A percentile compares a stretch with the other conserved stretches of the same genome.
Conservation (phyloP, 2,329 filamentous ascomycete genomes). For the Phialocephala subalpina region DNA sequence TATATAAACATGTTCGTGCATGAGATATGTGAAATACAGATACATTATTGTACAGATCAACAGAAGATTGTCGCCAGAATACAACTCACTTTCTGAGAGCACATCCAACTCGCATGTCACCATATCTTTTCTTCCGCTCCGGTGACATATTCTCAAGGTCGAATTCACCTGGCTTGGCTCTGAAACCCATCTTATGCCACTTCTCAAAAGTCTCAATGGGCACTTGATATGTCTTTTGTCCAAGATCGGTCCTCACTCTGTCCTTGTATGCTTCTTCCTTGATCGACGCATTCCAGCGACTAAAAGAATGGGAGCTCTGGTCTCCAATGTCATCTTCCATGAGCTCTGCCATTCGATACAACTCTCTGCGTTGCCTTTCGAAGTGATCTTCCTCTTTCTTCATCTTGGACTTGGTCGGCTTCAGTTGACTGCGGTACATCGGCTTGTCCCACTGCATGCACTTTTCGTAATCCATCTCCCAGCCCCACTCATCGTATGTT, state of each 20-base stretch:
- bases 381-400: background rate
- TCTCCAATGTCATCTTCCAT: slow-evolving; percentile 3
- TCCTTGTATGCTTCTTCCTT: slow-evolving; percentile 9
- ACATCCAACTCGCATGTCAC: background rate
- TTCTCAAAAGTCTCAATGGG: background rate
- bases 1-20: too few species aligned
- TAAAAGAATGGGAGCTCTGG: too few species aligned
- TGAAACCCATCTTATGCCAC: background rate
- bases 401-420: background rate
- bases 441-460: slow-evolving; percentile 10
- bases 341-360: slow-evolving; percentile 8
- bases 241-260: slow-evolving; percentile 1
- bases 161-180: background rate
- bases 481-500: slow-evolving; percentile 6
- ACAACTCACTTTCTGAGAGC: slow-evolving; percentile 3
- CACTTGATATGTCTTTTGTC: slow-evolving; percentile 8
- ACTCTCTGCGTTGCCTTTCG: background rate
- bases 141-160: background rate
- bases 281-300: background rate
- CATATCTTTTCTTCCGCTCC: background rate
- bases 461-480: slow-evolving; percentile 13
- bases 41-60: background rate
- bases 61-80: background rate
- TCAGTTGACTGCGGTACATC: background rate
- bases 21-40: too few species aligned